Conservation (phyloP, 208 protist species). For the Acanthamoeba pearcei region DNA sequence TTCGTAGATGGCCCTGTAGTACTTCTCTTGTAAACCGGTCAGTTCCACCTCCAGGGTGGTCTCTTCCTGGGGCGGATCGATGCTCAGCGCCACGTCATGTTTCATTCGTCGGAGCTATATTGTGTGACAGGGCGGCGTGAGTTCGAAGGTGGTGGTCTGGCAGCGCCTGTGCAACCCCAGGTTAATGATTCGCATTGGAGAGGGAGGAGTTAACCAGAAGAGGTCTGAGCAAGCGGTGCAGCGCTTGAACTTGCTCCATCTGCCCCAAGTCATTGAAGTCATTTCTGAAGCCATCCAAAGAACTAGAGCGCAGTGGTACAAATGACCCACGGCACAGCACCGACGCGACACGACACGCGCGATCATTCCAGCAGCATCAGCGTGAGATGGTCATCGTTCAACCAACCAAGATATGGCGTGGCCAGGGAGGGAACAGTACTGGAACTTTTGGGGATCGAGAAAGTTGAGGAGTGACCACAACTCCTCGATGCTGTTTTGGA, state of each 20-base stretch:
- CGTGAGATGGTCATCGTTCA: background rate
- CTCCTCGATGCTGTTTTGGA: slow-evolving; percentile 97
- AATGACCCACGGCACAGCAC: background rate
- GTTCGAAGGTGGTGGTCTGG: background rate
- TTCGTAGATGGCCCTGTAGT: slow-evolving; percentile 90
- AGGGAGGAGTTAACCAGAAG: slow-evolving; percentile 87
- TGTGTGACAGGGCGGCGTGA: background rate
- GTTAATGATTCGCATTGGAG: too few relatives aligned
- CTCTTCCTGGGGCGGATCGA: slow-evolving; percentile 95
- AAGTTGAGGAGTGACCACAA: slow-evolving; percentile 97
- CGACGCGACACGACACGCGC: background rate
- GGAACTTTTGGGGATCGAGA: slow-evolving; percentile 93
- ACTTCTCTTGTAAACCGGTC: slow-evolving; percentile 90
- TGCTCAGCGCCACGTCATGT: slow-evolving; percentile 96
- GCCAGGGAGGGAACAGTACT: background rate
- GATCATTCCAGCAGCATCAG: background rate
- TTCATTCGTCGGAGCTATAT: slow-evolving; percentile 96
- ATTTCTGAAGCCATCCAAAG: slow-evolving; percentile 81
- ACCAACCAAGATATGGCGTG: too few relatives aligned
- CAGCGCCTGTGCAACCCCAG: too few relatives aligned
- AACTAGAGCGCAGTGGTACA: background rate
- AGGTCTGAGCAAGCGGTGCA: slow-evolving; percentile 91
- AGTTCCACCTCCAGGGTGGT: slow-evolving; percentile 91
- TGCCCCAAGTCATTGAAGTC: slow-evolving; percentile 86
- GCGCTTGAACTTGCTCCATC: slow-evolving; percentile 85